Evolutionary conservation across 1,284 basidiomycete species (phyloP).

Genomic region (Sporisorium iseilematis-ciliati): DNA sequence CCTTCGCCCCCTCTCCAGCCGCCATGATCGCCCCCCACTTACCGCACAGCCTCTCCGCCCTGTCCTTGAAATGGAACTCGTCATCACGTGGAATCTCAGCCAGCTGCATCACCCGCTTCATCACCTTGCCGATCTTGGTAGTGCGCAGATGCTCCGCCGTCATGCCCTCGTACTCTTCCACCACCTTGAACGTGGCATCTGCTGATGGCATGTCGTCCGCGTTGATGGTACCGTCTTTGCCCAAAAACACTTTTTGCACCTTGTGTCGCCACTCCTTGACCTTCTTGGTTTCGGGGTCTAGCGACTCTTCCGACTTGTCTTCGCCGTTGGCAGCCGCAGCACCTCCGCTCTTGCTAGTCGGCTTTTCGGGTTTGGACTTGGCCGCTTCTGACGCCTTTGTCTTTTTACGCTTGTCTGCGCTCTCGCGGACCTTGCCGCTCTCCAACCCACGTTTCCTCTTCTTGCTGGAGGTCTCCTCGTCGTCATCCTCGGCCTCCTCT

Average conservation of each 20-base stretch:
- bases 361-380: slow-evolving; percentile 41
- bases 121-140: slow-evolving; percentile 98
- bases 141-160: slow-evolving; percentile 83
- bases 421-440: slow-evolving; percentile 42
- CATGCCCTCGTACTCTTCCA: slow-evolving; percentile 85
- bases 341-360: slow-evolving; percentile 28
- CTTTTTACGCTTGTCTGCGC: slow-evolving; percentile 51
- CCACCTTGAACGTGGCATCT: slow-evolving; percentile 82
- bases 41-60: slow-evolving; percentile 73
- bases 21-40: slow-evolving; percentile 65
- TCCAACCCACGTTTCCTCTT: slow-evolving; percentile 47
- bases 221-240: slow-evolving; percentile 71
- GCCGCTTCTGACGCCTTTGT: slow-evolving; percentile 41
- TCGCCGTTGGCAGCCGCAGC: slow-evolving; percentile 67
- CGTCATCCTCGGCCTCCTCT: slow-evolving; percentile 78
- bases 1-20: slow-evolving; percentile 17
- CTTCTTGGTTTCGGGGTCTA: slow-evolving; percentile 75
- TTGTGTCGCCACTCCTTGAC: slow-evolving; percentile 82
- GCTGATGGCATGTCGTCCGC: slow-evolving; percentile 72
- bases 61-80: slow-evolving; percentile 86
- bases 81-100: slow-evolving; percentile 81
- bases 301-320: slow-evolving; percentile 72
- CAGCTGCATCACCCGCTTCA: slow-evolving; percentile 89
- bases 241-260: slow-evolving; percentile 87
- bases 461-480: slow-evolving; percentile 73